Percentiles rank a stretch among this genome's conserved stretches.
Conservation (phyloP, 2,329 filamentous ascomycete species). For the Sporothrix sp. region DNA sequence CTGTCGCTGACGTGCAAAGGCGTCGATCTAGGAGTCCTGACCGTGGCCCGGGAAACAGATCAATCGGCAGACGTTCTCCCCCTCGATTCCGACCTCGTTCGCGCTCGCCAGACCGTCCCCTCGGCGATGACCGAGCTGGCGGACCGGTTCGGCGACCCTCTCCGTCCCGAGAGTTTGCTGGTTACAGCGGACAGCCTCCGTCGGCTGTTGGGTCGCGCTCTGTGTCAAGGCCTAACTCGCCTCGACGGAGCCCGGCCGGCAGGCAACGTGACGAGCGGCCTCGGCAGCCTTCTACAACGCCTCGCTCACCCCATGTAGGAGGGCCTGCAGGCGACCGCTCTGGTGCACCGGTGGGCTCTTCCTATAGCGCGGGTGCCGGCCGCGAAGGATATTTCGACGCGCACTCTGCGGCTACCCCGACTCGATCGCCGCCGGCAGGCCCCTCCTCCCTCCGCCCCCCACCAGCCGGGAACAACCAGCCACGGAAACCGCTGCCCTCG, state of each 20-base stretch:
- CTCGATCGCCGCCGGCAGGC: conserved; percentile 41
- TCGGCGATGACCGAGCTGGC: conserved; percentile 15
- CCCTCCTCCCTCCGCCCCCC: conserved; percentile 44
- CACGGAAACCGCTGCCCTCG: conserved; percentile 31
- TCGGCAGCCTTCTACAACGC: conserved; percentile 34
- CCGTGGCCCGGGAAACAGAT: conserved; percentile 30
- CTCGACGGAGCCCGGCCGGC: conserved; percentile 35
- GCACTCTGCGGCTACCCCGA: background rate
- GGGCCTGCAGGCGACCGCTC: background rate
- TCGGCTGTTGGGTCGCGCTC: conserved; percentile 42
- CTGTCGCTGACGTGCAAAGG: conserved; percentile 23
- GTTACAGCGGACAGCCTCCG: conserved; percentile 26
- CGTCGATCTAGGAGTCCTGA: conserved; percentile 48
- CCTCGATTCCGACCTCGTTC: conserved; percentile 44
- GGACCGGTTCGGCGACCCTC: conserved; percentile 36
- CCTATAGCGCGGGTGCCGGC: background rate
- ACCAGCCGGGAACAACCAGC: conserved; percentile 35
- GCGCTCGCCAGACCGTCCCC: conserved; percentile 37
- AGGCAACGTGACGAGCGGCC: conserved; percentile 38
- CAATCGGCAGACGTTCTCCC: conserved; percentile 28
- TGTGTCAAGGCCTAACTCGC: conserved; percentile 42
- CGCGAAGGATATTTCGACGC: conserved; percentile 5
- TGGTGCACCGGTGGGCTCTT: background rate
- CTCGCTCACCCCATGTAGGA: conserved; percentile 25
- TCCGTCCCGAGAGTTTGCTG: conserved; percentile 28